Conservation (phyloP, 345 rosid genomes). For the Zanthoxylum bungeanum region DNA sequence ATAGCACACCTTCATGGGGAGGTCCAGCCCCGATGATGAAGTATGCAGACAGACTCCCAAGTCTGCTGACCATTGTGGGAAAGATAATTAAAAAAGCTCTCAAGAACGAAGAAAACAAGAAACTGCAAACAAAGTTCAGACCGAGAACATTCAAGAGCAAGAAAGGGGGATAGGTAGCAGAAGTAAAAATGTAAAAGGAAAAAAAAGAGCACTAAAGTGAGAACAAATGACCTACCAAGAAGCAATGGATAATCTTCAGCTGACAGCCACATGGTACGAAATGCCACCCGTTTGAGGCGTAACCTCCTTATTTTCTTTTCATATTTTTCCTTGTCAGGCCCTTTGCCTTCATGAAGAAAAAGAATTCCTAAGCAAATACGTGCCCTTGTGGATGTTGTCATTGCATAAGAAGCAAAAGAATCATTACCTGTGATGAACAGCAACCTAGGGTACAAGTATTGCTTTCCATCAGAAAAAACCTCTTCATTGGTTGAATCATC, state of each 20-base stretch:
- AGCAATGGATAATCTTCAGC: constrained; percentile 97
- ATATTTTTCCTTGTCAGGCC: constrained; percentile 87
- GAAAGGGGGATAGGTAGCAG: background rate
- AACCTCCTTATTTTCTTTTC: constrained; percentile 77
- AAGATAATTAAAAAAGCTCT: constrained; percentile 1
- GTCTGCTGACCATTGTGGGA: constrained; percentile 42
- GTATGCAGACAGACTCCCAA: constrained; percentile 97
- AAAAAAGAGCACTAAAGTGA: background rate
- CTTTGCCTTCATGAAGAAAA: constrained; percentile 60
- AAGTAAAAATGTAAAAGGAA: background rate
- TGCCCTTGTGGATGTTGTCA: background rate
- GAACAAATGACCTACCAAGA: constrained; percentile 43
- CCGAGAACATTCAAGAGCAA: background rate
- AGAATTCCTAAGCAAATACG: constrained; percentile 3
- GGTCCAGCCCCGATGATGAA: constrained; percentile 95
- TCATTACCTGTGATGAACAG: constrained; percentile 79
- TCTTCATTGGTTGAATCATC: constrained; percentile 44
- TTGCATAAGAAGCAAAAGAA: background rate
- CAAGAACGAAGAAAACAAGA: background rate
- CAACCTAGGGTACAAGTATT: constrained; percentile 62
- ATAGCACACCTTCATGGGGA: constrained; percentile 81
- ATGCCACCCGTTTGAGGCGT: constrained; percentile 80
- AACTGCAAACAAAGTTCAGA: background rate
- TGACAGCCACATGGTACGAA: constrained; percentile 93
- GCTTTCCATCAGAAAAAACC: constrained; percentile 39